Evolutionary conservation across 495 filamentous ascomycete genomes (phyloP), one percentile per base, ranked within the genome.

Genomic region (Hyaloscypha hepaticicola): DNA sequence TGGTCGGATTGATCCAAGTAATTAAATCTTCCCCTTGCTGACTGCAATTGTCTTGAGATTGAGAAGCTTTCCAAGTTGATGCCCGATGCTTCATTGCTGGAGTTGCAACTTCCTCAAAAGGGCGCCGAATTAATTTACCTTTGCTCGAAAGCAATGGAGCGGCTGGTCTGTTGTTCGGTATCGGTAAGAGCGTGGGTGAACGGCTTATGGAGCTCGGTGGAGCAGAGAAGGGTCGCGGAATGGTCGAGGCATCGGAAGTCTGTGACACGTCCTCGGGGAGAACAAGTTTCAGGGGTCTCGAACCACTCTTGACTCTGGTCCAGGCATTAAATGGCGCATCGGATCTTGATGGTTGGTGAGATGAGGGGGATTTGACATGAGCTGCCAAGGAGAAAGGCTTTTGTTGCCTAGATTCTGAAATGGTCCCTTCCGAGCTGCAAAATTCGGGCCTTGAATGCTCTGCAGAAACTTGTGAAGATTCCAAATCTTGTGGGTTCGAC

Each of bases 1-100:
- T 90, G 9, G 73, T 64, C 2, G 89, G 90, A 67, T 95, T 85
- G n/a, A 76, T 77, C 92, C 90, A 96, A 25, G 77, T 65, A 14
- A 90, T 76, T 0, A 77, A 72, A 2, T 77, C 74, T 49, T 81
- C 79, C 16, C 59, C 60, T 27, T 59, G 29, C 25, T 3, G 9
- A 28, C 11, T 22, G 7, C 5, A 53, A 25, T 25, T 5, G 50
- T 25, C 22, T 12, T 28, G 11, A 24, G 22, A 0, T 55, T 22
- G 48, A 19, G 48, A 48, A 25, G 31, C 56, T n/a, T 7, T 26
- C 53, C 16, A 8, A 21, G 16, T 25, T 8, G 53, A 33, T 31
- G 61, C 55, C 7, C 0, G 55, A 26, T 0, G 8, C 9, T 16
- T 34, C 4, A 0, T 22, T 8, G 28, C 21, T 5, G 33, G 29